Evolutionary conservation across 352 stramenopile species (phyloP), one percentile per base, ranked within the genome.

Genomic region (Phytophthora megakarya): DNA sequence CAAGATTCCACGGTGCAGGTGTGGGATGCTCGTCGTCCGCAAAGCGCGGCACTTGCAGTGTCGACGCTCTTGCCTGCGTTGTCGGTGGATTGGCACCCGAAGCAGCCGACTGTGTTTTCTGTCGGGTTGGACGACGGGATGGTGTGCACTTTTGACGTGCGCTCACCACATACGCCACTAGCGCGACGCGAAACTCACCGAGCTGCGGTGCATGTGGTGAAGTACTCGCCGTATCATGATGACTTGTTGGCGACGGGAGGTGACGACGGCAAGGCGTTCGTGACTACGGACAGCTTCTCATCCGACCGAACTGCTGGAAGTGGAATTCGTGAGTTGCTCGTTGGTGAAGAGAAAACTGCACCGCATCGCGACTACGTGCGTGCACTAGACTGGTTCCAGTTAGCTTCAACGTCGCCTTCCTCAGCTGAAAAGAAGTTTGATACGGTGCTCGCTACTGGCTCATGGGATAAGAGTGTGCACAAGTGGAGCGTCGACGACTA

Each of bases 331-430:
- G 38, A 77, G 13, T 13, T 77, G 39, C 40, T 61, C n/a, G 40
- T 64, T 32, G 48, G 52, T 2, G 46, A 73, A 21, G 54, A 70
- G 33, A 53, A 68, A 4, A 50, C 33, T 21, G 44, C 61, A 16
- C 60, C 70, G 9, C 86, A 95, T 43, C 30, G 22, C 15, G 86
- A 95, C 65, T 95, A 95, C 39, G 79, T 95, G 9, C 86, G 83
- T 21, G 82, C 77, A 1, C 46, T 95, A 8, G 82, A 76, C 22
- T 95, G 86, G 86, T 79, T 82, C 37, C 64, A 79, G 40, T 30
- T 61, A 19, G 8, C 59, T 16, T 43, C 70, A 16, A 22, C 48
- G 12, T 11, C 50, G 12, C 15, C 43, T 39, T 43, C 49, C 3
- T 50, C 52, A 6, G 25, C 8, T 16, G 35, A 23, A 16, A 53